Evolutionary conservation across 2,329 filamentous ascomycete genomes (phyloP).

Genomic region (Fusarium sp.): DNA sequence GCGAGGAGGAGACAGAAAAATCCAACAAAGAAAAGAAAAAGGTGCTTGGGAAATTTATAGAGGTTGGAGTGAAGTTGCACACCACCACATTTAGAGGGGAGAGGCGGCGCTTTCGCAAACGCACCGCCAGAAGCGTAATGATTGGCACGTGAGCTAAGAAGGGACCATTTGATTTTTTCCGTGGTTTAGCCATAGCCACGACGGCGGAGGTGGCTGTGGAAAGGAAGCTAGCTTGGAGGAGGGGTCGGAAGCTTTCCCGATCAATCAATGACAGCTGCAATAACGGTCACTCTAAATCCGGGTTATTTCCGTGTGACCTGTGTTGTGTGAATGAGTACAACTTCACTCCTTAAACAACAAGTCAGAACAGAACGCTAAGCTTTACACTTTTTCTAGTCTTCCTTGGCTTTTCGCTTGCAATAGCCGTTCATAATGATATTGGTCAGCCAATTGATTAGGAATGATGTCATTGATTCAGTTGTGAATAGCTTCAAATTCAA

Average conservation of each 20-base stretch:
- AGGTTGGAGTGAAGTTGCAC: constrained; percentile 20
- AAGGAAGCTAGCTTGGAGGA: neutral
- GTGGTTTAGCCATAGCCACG: constrained; percentile 31
- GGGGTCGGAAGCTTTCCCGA: neutral
- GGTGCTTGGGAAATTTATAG: neutral
- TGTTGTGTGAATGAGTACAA: neutral
- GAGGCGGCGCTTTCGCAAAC: constrained; percentile 16
- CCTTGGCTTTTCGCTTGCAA: neutral
- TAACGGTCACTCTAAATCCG: neutral
- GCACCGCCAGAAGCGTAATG: constrained; percentile 10
- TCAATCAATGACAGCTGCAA: constrained; percentile 10
- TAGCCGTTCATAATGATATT: neutral
- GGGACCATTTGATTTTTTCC: neutral
- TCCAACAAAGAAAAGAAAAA: constrained; percentile 3
- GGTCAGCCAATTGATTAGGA: neutral
- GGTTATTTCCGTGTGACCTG: neutral
- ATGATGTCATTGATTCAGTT: constrained; percentile 1
- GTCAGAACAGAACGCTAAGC: neutral
- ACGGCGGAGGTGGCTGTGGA: constrained; percentile 1
- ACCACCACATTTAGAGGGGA: constrained; percentile 22
- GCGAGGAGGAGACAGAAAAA: neutral
- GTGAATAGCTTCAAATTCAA: constrained; percentile 8
- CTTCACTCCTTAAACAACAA: neutral
- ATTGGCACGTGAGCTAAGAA: constrained; percentile 29
- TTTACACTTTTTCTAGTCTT: neutral